Base-by-base conservation (phyloP, 768 basidiomycete genomes). In the Trametes meyenii region DNA sequence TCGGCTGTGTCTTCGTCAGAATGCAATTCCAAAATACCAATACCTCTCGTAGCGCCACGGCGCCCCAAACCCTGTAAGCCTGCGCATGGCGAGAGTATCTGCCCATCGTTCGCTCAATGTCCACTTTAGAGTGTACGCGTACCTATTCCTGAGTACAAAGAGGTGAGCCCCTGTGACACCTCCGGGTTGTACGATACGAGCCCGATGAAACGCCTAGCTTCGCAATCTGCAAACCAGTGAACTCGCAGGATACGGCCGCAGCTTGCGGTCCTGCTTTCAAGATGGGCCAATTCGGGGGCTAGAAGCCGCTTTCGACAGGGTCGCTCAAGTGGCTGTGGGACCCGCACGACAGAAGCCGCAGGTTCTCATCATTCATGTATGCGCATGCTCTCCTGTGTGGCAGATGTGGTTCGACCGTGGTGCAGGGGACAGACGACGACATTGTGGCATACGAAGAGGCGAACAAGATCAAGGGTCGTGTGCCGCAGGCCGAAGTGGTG, bases 151-250 rank as follows among this genome's bases (percentile, higher is more conserved):
- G 62, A 62, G 36, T 62, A 51, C 35, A 46, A 48, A 53, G 55
- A 65, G 62, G 60, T 60, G n/a, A 16, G 36, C 3, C 8, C 21
- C n/a, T 13, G 12, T 39, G 24, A 21, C 48, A 2, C 43, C 16
- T 33, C 21, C 16, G 12, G n/a, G 38, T 5, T n/a, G 38, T 33
- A 40, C n/a, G 8, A 33, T 33, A 33, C 4, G 8, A 12, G 21
- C 2, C 13, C 44, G 12, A 48, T 53, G 24, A 12, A 23, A 26
- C 12, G 29, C 4, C 8, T 62, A 89, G 85, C 84, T 91, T 49
- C 85, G 89, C 1, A 80, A 87, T 17, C 76, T 90, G 16, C 89
- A 91, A 73, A 85, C 86, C 0, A 88, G 87, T 0, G 83, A 88
- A 67, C 79, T 91, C 14, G 83, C 86, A 0, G 83, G 89, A 2